Evolutionary conservation across 441 rosid species (phyloP).

Genomic region (Euphorbia schlechtendalii): DNA sequence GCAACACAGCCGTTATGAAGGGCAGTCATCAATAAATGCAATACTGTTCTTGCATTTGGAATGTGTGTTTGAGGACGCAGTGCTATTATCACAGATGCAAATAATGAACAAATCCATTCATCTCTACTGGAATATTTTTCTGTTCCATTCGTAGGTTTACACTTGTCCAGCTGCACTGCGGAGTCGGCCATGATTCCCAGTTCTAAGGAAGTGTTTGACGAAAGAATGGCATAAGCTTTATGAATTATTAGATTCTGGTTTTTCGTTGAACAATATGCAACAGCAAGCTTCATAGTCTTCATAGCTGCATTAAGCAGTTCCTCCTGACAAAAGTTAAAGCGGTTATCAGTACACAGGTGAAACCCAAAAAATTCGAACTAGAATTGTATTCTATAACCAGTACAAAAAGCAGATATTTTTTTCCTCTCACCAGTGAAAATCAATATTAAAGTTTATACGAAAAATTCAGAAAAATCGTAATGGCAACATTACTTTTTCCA

Average conservation of each 20-base stretch:
- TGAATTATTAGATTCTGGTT: slow-evolving; percentile 57
- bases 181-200: slow-evolving; percentile 29
- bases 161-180: slow-evolving; percentile 29
- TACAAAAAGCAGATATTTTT: not conserved
- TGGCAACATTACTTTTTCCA: slow-evolving; percentile 29
- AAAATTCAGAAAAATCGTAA: not conserved
- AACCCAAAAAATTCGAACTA: not conserved
- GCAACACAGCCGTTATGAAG: slow-evolving; percentile 50
- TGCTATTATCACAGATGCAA: slow-evolving; percentile 70
- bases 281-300: slow-evolving; percentile 57
- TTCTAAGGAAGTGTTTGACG: slow-evolving; percentile 39
- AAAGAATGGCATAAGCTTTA: slow-evolving; percentile 51
- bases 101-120: slow-evolving; percentile 61
- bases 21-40: slow-evolving; percentile 37
- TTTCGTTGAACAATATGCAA: slow-evolving; percentile 55
- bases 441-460: not conserved
- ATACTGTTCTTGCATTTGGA: slow-evolving; percentile 50
- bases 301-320: slow-evolving; percentile 59
- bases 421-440: not conserved
- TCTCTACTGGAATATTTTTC: slow-evolving; percentile 43
- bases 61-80: slow-evolving; percentile 46
- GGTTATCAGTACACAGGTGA: slow-evolving; percentile 9
- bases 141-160: slow-evolving; percentile 25
- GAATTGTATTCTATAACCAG: not conserved
- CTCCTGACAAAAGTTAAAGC: slow-evolving; percentile 36